Evolutionary conservation across 83 land plant species (phyloP).

Genomic region (Diphasiastrum complanatum): DNA sequence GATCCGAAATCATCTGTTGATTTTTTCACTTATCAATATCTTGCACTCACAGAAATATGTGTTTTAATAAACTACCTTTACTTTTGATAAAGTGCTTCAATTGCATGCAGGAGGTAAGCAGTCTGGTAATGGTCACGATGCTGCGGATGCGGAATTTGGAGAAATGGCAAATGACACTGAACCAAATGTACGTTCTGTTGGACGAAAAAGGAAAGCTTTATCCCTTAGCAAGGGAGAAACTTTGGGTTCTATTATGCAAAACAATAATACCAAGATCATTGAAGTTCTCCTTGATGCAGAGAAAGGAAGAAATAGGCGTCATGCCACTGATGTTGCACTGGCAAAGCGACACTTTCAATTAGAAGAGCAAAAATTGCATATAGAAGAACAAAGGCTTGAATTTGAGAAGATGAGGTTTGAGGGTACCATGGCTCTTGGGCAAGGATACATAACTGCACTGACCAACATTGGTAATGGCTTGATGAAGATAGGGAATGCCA

Average conservation of each 20-base stretch:
- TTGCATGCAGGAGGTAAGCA: neutral
- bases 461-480: neutral
- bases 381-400: constrained; percentile 2
- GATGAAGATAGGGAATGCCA: constrained; percentile 5
- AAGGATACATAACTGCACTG: neutral
- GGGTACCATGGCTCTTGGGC: neutral
- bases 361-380: neutral
- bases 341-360: neutral
- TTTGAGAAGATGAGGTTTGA: constrained; percentile 5
- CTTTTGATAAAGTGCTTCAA: too few species aligned
- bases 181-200: neutral
- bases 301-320: neutral
- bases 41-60: too few species aligned
- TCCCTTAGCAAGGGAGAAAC: neutral
- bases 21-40: too few species aligned
- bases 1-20: too few species aligned
- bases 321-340: too few species aligned
- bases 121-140: neutral
- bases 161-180: neutral
- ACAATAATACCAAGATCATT: neutral
- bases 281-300: constrained; percentile 3
- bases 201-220: neutral
- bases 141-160: neutral
- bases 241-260: too few species aligned
- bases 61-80: too few species aligned